phyloP scores from a whole-genome alignment of 805 yeast genomes.

The Hanseniaspora guilliermondii region DNA sequence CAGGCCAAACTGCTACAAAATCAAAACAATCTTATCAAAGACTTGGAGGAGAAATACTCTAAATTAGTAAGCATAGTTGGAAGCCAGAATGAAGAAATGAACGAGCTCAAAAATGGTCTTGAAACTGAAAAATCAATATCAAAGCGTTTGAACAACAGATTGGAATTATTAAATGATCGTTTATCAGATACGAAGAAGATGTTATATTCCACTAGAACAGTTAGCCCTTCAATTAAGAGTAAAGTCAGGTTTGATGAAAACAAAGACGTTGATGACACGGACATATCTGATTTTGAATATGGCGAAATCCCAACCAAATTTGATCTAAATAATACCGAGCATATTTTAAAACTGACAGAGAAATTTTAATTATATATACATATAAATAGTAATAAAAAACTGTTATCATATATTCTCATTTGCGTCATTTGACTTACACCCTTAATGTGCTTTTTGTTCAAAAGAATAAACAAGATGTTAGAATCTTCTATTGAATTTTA shows the following conservation, averaged over 20 bases:
- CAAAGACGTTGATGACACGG: background rate
- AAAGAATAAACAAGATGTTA: too few species aligned
- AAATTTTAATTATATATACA: too few species aligned
- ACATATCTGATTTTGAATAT: background rate
- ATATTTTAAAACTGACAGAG: constrained; percentile 7
- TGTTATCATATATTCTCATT: too few species aligned
- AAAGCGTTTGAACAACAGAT: background rate
- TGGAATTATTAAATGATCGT: constrained; percentile 5
- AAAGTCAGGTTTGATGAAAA: constrained; percentile 10
- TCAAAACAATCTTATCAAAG: background rate
- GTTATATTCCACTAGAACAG: background rate
- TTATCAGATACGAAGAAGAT: constrained; percentile 6
- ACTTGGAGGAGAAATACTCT: constrained; percentile 6
- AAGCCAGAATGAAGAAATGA: constrained; percentile 5
- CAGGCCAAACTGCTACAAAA: background rate
- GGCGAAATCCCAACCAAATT: background rate
- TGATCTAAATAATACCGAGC: constrained; percentile 13
- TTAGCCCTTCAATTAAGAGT: background rate
- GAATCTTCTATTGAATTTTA: constrained; percentile 25
- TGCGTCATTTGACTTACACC: too few species aligned
- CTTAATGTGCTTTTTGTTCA: too few species aligned
- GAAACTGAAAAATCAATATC: constrained; percentile 2
- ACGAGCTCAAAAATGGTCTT: background rate
- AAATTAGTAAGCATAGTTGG: background rate
- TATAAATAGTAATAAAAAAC: too few species aligned